Percentiles rank a stretch among this genome's conserved stretches.
These are phyloP conservation scores for sorghum (Sorghum bicolor) DNA, from an alignment of 176 grass and related monocot genomes.

Conservation along the genomic window Sorghum_bicolor_NCBIv3 NC_012872.2:61655501-61656000, in stretches of 20 bases:
- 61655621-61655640: not conserved
- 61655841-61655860: not conserved
- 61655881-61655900: slow-evolving; percentile 23
- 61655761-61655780: slow-evolving; percentile 88
- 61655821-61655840: not conserved
- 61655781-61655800: slow-evolving; percentile 59
- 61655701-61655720: slow-evolving; percentile 30
- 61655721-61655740: slow-evolving; percentile 51
- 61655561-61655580: not conserved
- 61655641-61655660: slow-evolving; percentile 42
- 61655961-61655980: slow-evolving; percentile 81
- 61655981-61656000: slow-evolving; percentile 64
- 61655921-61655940: slow-evolving; percentile 48
- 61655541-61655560: not conserved
- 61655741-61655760: slow-evolving; percentile 84
- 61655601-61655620: not conserved
- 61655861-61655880: not conserved
- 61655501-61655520: not conserved
- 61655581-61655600: not conserved
- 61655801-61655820: slow-evolving; percentile 39
- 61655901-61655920: slow-evolving; percentile 62
- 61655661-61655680: slow-evolving; percentile 43
- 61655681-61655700: slow-evolving; percentile 41
- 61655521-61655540: not conserved
- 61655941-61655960: slow-evolving; percentile 55